Evolutionary conservation across 768 basidiomycete genomes (phyloP).

Genomic region (Podaxis rugospora): DNA sequence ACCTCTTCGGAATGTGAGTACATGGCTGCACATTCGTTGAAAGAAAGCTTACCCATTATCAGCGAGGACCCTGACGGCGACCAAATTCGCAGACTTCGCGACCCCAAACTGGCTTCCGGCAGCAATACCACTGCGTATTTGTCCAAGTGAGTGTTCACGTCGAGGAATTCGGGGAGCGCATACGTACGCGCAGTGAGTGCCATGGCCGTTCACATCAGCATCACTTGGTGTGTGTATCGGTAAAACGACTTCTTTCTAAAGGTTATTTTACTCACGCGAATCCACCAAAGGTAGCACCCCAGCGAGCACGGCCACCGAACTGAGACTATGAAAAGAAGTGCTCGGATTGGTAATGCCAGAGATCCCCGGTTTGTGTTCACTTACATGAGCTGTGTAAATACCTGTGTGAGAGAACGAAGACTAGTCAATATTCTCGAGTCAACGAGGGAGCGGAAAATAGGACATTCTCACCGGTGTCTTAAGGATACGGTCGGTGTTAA

Average conservation of each 20-base stretch:
- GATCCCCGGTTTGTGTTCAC: neutral
- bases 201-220: conserved; percentile 34
- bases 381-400: conserved; percentile 20
- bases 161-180: neutral
- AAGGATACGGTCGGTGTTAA: neutral
- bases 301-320: conserved; percentile 35
- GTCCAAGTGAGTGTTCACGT: neutral
- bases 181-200: conserved; percentile 27
- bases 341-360: neutral
- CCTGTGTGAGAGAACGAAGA: conserved; percentile 12
- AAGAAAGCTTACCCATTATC: conserved; percentile 22
- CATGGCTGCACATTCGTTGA: neutral
- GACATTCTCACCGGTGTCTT: conserved; percentile 21
- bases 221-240: neutral
- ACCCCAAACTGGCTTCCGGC: conserved; percentile 22
- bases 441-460: neutral
- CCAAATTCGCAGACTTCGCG: conserved; percentile 26
- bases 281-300: conserved; percentile 30
- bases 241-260: neutral
- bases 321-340: conserved; percentile 13
- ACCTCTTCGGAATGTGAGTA: neutral
- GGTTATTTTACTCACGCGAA: conserved; percentile 12
- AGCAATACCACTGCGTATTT: conserved; percentile 17
- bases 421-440: neutral
- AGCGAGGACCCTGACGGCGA: conserved; percentile 37